Evolutionary conservation across 805 yeast species (phyloP), one percentile per base, ranked within the genome.

Genomic region (Metschnikowia reukaufii): DNA sequence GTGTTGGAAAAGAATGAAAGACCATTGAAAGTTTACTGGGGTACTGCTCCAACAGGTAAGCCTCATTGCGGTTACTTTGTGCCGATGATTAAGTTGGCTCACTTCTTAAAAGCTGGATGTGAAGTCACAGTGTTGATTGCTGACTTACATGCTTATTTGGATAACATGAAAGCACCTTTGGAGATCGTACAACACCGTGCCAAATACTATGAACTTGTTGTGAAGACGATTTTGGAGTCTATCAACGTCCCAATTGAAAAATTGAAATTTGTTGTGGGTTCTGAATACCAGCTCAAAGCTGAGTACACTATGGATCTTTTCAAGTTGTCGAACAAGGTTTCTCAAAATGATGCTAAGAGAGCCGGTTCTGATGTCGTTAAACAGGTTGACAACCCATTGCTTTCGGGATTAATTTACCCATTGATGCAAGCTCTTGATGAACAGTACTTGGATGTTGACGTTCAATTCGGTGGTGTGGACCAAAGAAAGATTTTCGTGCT

Each of bases 341-440:
- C 96, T 19, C 97, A 88, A 71, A 91, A 92, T 65, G 98, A 91
- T 65, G 97, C 98, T 50, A 88, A 88, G 73, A 83, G 99, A 68
- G 99, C 99, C 1, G 99, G 99, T 66, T 98, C 99, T 9, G 99
- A 94, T 69, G 99, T 94, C 46, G 99, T 94, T 52, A 94, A 94
- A 66, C 99, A 94, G 73, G 97, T 91, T 39, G 83, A 88, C 31
- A 91, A 91, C 68, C 99, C 99, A 33, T 78, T 90, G 56, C 79
- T 94, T 49, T 82, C 92, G 34, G 99, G 99, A 7, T 80, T 94
- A 66, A 89, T 94, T 58, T 94, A 94, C 70, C 99, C 99, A 46
- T 79, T 95, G 64, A 94, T 94, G 99, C 99, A 94, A 74, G 97
- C 97, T 6, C 77, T 94, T 49, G 99, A 94, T 67, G 99, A 94